Percentiles rank a stretch among this genome's conserved stretches.
phyloP scores from a whole-genome alignment of 495 filamentous ascomycete species.

The Penicillium pulvis region DNA sequence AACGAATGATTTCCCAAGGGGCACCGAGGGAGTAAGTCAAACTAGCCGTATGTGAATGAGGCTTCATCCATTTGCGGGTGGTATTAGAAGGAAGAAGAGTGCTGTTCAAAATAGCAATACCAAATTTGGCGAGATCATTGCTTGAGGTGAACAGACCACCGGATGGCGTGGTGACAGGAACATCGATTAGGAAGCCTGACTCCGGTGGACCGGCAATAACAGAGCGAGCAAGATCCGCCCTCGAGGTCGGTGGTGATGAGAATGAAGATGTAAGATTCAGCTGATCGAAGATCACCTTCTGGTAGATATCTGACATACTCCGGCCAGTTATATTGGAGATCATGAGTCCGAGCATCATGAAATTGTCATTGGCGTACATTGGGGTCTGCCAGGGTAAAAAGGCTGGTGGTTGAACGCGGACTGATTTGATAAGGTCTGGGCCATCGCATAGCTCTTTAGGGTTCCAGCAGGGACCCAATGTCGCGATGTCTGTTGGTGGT shows the following conservation, averaged over 20 bases:
- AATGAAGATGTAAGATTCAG: slow-evolving; percentile 46
- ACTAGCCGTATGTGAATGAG: slow-evolving; percentile 49
- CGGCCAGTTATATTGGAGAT: slow-evolving; percentile 56
- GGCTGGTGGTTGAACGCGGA: slow-evolving; percentile 37
- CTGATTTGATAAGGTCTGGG: slow-evolving; percentile 21
- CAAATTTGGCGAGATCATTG: slow-evolving; percentile 34
- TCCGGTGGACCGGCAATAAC: slow-evolving; percentile 26
- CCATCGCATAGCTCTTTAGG: background rate
- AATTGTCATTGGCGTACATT: slow-evolving; percentile 59
- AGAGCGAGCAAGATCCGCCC: slow-evolving; percentile 10
- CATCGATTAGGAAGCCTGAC: slow-evolving; percentile 34
- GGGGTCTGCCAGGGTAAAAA: slow-evolving; percentile 51
- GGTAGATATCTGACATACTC: slow-evolving; percentile 44
- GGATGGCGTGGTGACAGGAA: slow-evolving; percentile 27
- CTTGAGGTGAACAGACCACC: slow-evolving; percentile 38
- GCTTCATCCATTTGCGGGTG: slow-evolving; percentile 50
- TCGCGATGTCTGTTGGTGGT: slow-evolving; percentile 32
- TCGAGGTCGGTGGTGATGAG: slow-evolving; percentile 36
- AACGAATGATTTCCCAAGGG: slow-evolving; percentile 48
- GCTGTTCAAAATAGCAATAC: slow-evolving; percentile 50
- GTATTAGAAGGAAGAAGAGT: slow-evolving; percentile 41
- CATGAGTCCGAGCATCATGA: slow-evolving; percentile 54
- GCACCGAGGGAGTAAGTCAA: slow-evolving; percentile 47
- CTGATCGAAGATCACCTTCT: slow-evolving; percentile 45
- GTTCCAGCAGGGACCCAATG: slow-evolving; percentile 23